phyloP scores from a whole-genome alignment of 139 green algal genomes.

The Axilococcus clingmanii region DNA sequence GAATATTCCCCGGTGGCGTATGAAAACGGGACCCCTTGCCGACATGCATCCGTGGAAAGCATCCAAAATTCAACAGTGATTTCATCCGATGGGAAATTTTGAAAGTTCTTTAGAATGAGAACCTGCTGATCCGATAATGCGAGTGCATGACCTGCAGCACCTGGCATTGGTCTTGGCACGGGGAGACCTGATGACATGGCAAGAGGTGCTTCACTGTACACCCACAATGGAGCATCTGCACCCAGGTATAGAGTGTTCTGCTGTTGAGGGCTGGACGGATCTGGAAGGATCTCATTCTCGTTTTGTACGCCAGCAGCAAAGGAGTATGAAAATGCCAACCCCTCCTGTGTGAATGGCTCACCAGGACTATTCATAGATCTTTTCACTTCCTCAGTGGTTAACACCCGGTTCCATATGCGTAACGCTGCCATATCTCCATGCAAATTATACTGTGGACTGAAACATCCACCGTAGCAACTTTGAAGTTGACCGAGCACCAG shows the following conservation, averaged over 20 bases:
- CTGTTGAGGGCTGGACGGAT: constrained; percentile 6
- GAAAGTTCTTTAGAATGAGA: constrained; percentile 59
- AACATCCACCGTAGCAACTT: constrained; percentile 75
- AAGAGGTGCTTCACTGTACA: constrained; percentile 62
- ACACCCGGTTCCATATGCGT: constrained; percentile 57
- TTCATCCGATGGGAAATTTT: constrained; percentile 53
- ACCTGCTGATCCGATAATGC: constrained; percentile 67
- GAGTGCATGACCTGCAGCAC: constrained; percentile 57
- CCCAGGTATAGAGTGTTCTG: constrained; percentile 53
- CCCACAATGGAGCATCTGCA: constrained; percentile 37
- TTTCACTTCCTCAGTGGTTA: constrained; percentile 20
- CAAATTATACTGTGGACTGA: constrained; percentile 50
- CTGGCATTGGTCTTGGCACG: constrained; percentile 32
- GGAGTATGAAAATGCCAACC: constrained; percentile 44
- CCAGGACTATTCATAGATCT: not conserved
- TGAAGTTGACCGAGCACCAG: constrained; percentile 75
- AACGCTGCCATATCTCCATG: constrained; percentile 57
- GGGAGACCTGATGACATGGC: constrained; percentile 34
- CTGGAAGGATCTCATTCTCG: not conserved
- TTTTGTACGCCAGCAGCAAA: constrained; percentile 33
- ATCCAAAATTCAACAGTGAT: constrained; percentile 91
- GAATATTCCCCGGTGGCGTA: constrained; percentile 58
- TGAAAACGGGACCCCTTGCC: constrained; percentile 50
- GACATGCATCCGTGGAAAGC: constrained; percentile 25
- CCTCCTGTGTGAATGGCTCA: constrained; percentile 18